Evolutionary conservation across 208 protist genomes (phyloP), one percentile per base, ranked within the genome.

Genomic region (Vickermania spadyakhi): DNA sequence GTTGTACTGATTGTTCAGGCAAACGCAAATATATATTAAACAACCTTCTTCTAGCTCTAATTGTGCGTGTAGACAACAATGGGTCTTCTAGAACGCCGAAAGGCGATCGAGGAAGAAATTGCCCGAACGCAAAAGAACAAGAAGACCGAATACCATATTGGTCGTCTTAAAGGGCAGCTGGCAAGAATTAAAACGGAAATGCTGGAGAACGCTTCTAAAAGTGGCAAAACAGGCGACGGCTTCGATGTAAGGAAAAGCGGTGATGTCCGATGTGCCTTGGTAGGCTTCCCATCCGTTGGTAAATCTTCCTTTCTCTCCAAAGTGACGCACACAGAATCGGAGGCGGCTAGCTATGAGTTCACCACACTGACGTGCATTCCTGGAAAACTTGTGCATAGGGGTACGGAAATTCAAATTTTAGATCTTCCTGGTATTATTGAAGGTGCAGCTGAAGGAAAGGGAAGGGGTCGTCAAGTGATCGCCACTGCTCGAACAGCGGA

Each of bases 361-460:
- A 99, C 98, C 30, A 99, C 98, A 3, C 86, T 99, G 13, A 99
- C 98, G 18, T 99, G 97, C 79, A 98, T 99, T 75, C 98, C 98
- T 11, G 98, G 97, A 36, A 94, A 98, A 52, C 80, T 98, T 28
- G 63, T 94, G 58, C 93, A 98, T 79, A 97, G 96, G 57, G 96
- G 94, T 5, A 96, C 96, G 3, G 91, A 97, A 45, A 98, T 99
- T 59, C 98, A 99, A 73, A 88, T 99, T 69, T 77, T 99, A 18
- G 98, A 99, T 77, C 66, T 99, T 11, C 98, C 98, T 21, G 98
- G 98, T 70, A 99, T 99, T 67, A 99, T 99, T 69, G 96, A 99
- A 73, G 98, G 98, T 31, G 97, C 97, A 0, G 81, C 95, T 1
- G 86, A 97, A 42, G 97, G 97, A 5, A 97, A 96, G 52, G 98